These are phyloP conservation scores for Phlegmacium glaucopus DNA, from an alignment of 768 basidiomycete species.

Conservation along the genomic window DNA sequence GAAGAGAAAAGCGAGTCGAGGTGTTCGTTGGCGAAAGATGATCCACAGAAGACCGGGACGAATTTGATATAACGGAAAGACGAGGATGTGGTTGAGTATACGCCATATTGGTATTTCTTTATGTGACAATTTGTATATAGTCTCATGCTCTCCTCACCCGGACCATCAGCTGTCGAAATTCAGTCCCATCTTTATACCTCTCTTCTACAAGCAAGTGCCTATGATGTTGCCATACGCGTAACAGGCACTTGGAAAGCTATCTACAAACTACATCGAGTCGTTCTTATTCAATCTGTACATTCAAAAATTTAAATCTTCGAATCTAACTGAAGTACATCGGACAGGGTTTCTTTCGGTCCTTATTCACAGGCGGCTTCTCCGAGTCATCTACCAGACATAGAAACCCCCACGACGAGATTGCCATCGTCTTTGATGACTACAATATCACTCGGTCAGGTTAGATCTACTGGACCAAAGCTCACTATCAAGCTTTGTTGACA, in stretches of 20 bases:
- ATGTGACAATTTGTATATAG: background rate
- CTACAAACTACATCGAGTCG: slow-evolving; percentile 80
- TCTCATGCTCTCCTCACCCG: slow-evolving; percentile 37
- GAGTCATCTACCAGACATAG: slow-evolving; percentile 47
- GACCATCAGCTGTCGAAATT: slow-evolving; percentile 50
- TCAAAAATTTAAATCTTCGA: background rate
- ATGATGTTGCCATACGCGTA: slow-evolving; percentile 76
- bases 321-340: background rate
- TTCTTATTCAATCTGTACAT: slow-evolving; percentile 81
- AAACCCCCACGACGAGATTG: slow-evolving; percentile 49
- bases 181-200: slow-evolving; percentile 76
- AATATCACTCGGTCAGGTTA: slow-evolving; percentile 87
- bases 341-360: slow-evolving; percentile 83
- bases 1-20: slow-evolving; percentile 70
- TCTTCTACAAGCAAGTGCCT: slow-evolving; percentile 66
- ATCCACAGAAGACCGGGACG: slow-evolving; percentile 48
- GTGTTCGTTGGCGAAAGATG: slow-evolving; percentile 53
- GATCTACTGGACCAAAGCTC: slow-evolving; percentile 19
- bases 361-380: slow-evolving; percentile 79
- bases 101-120: slow-evolving; percentile 33
- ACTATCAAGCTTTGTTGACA: slow-evolving; percentile 5
- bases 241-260: slow-evolving; percentile 62
- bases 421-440: slow-evolving; percentile 74
- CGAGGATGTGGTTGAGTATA: slow-evolving; percentile 64
- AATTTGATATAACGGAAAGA: slow-evolving; percentile 63